A percentile compares a stretch with the other conserved stretches of the same genome.
Evolutionary conservation across 129 eudicot genomes (phyloP).

Genomic region (Artemisia argyi): DNA sequence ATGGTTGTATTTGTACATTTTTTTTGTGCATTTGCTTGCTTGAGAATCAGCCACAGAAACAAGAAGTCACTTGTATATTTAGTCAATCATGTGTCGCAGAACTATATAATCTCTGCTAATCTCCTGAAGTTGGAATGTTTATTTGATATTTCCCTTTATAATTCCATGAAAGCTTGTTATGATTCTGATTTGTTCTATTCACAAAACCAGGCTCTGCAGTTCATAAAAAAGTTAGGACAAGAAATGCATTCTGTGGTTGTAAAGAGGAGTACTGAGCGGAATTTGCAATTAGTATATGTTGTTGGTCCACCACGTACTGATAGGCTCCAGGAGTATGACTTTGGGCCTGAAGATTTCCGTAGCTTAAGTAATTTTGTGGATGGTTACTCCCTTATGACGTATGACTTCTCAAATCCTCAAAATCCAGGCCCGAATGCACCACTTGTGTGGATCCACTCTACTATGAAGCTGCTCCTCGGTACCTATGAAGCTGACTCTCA

Average conservation of each 20-base stretch:
- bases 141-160: neutral
- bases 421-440: slow-evolving; percentile 99
- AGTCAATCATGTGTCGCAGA: neutral
- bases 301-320: slow-evolving; percentile 90
- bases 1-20: neutral
- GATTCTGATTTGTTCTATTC: slow-evolving; percentile 15
- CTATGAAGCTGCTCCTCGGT: slow-evolving; percentile 58
- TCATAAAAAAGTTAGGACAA: slow-evolving; percentile 69
- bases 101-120: neutral
- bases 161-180: neutral
- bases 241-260: slow-evolving; percentile 62
- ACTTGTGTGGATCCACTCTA: slow-evolving; percentile 72
- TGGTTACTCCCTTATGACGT: slow-evolving; percentile 98
- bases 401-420: slow-evolving; percentile 86
- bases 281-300: slow-evolving; percentile 71
- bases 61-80: neutral
- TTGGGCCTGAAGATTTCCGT: slow-evolving; percentile 80
- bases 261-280: slow-evolving; percentile 39
- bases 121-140: neutral
- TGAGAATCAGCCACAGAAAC: neutral
- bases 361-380: slow-evolving; percentile 69
- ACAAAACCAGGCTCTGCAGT: slow-evolving; percentile 69
- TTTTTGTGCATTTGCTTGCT: slow-evolving; percentile 10
- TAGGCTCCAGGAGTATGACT: slow-evolving; percentile 66
- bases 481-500: slow-evolving; percentile 22